Evolutionary conservation across 177 flowering plant species (phyloP), one percentile per base, ranked within the genome.

Genomic region (Tripterygium wilfordii): DNA sequence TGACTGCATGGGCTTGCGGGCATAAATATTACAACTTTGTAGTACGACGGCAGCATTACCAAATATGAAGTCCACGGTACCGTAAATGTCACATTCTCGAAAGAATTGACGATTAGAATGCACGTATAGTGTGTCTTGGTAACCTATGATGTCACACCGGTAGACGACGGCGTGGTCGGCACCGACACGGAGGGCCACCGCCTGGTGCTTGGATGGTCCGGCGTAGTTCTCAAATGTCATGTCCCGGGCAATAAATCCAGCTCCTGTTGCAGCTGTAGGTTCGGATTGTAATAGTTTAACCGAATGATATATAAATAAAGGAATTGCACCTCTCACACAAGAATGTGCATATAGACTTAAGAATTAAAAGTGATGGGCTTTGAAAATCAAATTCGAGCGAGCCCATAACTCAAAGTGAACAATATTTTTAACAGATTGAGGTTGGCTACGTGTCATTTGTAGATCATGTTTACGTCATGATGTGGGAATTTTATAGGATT

Each of bases 11-110:
- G 99, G 97, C 63, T 82, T 94, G 0, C 97, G 73, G 5, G 92
- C 95, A 30, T 69, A 77, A 13, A 94, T 49, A 53, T 60, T 77
- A 50, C 99, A 86, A 45, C 75, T 82, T 26, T 94, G 99, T 25
- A 94, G 52, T 3, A 92, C 98, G 2, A 88, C 96, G 0, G 96
- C 98, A 0, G 98, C 98, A 27, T 92, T 92, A 10, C 98, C 98
- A 37, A 92, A 92, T 3, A 92, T 92, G 73, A 88, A 92, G 53
- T 92, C 98, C 0, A 92, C 96, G 0, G 96, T 86, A 2, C 98
- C 96, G 21, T 82, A 88, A 1, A 92, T 53, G 49, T 79, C 98
- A 19, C 91, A 84, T 36, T 88, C 98, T 0, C 96, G 71, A 51
- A 43, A 86, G 73, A 92, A 92, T 21, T 88, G 96, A 5, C 98